A percentile compares a stretch with the other conserved stretches of the same genome.
Evolutionary conservation across 2,329 filamentous ascomycete species (phyloP).

Genomic region (Zelopaecilomyces penicillatus): DNA sequence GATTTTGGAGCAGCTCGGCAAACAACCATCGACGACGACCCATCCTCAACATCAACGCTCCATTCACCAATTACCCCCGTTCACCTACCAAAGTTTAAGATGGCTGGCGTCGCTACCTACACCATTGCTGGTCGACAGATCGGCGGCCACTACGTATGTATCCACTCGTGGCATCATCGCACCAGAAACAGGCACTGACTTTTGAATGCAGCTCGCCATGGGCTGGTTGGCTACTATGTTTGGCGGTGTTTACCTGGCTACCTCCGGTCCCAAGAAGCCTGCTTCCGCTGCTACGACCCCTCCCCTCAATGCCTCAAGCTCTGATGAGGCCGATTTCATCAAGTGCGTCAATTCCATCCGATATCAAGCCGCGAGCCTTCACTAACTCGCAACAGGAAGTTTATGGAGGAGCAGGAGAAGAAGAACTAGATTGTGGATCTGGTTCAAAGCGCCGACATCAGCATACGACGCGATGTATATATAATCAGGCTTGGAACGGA

Average conservation of each 20-base stretch:
- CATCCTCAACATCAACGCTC: constrained; percentile 6
- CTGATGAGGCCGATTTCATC: constrained; percentile 58
- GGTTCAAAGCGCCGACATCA: constrained; percentile 13
- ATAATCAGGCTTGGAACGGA: constrained; percentile 3
- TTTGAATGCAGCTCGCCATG: constrained; percentile 44
- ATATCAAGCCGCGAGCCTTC: neutral
- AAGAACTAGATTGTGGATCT: constrained; percentile 25
- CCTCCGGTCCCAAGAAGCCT: constrained; percentile 36
- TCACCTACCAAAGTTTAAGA: constrained; percentile 16
- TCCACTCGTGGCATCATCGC: neutral
- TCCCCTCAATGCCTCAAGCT: constrained; percentile 53
- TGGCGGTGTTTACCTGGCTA: constrained; percentile 36
- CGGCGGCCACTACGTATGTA: constrained; percentile 53
- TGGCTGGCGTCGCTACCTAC: constrained; percentile 38
- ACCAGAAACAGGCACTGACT: constrained; percentile 9
- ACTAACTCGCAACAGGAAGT: constrained; percentile 22
- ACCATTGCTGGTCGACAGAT: constrained; percentile 50
- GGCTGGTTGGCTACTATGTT: constrained; percentile 45
- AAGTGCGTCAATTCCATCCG: constrained; percentile 39
- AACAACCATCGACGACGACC: constrained; percentile 12
- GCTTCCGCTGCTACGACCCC: constrained; percentile 39
- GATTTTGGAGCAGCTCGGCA: constrained; percentile 3
- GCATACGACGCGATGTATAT: constrained; percentile 27
- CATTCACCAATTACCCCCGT: constrained; percentile 5
- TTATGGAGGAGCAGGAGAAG: constrained; percentile 33